These are phyloP conservation scores for Ulota crispa DNA, from an alignment of 225 moss, liverwort and hornwort genomes.

Conservation along the genomic window DNA sequence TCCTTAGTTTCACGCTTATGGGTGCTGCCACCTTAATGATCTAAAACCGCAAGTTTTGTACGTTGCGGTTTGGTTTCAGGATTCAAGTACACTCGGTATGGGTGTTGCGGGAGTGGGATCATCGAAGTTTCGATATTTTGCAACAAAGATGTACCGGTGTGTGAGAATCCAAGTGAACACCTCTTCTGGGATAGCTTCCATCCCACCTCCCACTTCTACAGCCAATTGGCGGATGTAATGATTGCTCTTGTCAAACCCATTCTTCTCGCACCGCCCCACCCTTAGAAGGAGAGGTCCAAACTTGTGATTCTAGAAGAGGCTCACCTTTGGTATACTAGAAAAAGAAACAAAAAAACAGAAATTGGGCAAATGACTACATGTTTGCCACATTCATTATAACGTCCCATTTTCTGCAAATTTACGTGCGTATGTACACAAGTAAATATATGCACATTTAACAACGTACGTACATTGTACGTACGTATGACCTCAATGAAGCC, in stretches of 20 bases:
- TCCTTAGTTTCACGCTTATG: too few relatives aligned
- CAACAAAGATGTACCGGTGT: slow-evolving; percentile 44
- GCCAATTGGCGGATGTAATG: slow-evolving; percentile 23
- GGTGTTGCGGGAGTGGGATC: slow-evolving; percentile 63
- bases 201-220: slow-evolving; percentile 47
- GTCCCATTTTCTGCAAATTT: neutral
- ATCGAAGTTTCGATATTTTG: slow-evolving; percentile 57
- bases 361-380: neutral
- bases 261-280: slow-evolving; percentile 16
- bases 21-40: neutral
- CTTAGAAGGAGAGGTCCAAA: neutral
- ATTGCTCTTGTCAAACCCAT: slow-evolving; percentile 14
- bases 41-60: neutral
- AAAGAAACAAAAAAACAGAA: too few relatives aligned
- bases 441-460: too few relatives aligned
- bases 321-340: neutral
- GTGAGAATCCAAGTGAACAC: slow-evolving; percentile 48
- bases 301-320: neutral
- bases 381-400: neutral
- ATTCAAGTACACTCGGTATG: slow-evolving; percentile 30
- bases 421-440: too few relatives aligned
- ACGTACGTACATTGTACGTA: too few relatives aligned
- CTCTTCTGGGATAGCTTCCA: slow-evolving; percentile 79
- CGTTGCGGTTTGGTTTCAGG: slow-evolving; percentile 17
- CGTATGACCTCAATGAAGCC: too few relatives aligned